Evolutionary conservation across 768 basidiomycete genomes (phyloP).

Genomic region (Russula abietina): DNA sequence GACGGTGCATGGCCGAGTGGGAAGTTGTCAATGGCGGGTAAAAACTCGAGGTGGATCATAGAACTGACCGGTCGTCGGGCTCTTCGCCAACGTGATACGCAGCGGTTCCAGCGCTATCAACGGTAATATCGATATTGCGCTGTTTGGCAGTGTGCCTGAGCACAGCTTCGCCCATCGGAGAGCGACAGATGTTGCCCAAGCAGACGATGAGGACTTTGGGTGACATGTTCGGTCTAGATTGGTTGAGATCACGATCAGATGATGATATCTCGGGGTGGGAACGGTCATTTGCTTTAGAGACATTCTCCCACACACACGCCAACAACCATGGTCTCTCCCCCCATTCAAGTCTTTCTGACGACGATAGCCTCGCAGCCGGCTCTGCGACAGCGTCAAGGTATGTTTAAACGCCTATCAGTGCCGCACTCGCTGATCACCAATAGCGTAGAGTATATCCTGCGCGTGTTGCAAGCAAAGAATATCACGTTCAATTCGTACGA

Average conservation of each 20-base stretch:
- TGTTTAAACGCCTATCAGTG: not conserved
- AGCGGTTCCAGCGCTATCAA: slow-evolving; percentile 83
- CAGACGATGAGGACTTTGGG: slow-evolving; percentile 67
- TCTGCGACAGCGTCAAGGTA: slow-evolving; percentile 72
- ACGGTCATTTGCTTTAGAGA: too few relatives aligned
- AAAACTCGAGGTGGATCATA: too few relatives aligned
- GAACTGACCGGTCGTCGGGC: slow-evolving; percentile 68
- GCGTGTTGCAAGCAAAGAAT: slow-evolving; percentile 81
- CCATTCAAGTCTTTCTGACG: slow-evolving; percentile 79
- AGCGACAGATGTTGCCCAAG: slow-evolving; percentile 82
- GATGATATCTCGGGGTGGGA: too few relatives aligned
- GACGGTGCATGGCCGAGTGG: not conserved
- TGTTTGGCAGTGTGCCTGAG: slow-evolving; percentile 60
- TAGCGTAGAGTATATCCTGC: slow-evolving; percentile 64
- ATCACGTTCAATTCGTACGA: slow-evolving; percentile 78
- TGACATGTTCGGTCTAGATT: slow-evolving; percentile 19
- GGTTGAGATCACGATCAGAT: not conserved
- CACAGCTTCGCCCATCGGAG: slow-evolving; percentile 90
- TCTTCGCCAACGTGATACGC: slow-evolving; percentile 79
- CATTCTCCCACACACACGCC: not conserved
- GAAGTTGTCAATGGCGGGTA: not conserved
- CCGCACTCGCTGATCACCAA: not conserved
- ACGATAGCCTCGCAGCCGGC: slow-evolving; percentile 79
- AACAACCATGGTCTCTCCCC: slow-evolving; percentile 64
- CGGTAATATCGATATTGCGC: slow-evolving; percentile 58